Evolutionary conservation across 768 basidiomycete genomes (phyloP), one percentile per base, ranked within the genome.

Genomic region (Melanogaster broomeanus): DNA sequence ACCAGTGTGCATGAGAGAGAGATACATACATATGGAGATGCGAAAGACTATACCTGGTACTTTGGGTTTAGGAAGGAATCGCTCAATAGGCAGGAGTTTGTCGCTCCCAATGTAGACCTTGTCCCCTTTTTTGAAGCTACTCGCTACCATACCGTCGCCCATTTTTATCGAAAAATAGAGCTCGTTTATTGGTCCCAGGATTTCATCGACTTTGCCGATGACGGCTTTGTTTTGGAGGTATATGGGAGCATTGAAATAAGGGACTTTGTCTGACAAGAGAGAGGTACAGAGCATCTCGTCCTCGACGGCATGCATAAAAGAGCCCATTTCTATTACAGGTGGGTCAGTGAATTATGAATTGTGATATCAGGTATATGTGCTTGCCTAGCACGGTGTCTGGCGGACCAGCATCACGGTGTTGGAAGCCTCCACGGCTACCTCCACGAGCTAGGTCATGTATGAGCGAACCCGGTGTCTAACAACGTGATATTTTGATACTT

Each of bases 141-240:
- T 87, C 8, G 97, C 95, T 42, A 95, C 84, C 87, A 98, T 93
- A 28, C 97, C 97, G 51, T 90, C 87, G 18, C 87, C 83, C 89
- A 98, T 97, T 77, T 98, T 99, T 58, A 99, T 81, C 3, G 94
- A 95, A 66, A 99, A 98, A 72, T 85, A 98, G 52, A 98, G 94
- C 68, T 98, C 93, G 67, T 97, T 99, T 69, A 99, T 95, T 15
- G 97, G 96, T 3, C 97, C 97, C n/a, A 99, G 82, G 60, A 99
- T 98, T 72, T 99, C 97, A 72, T 99, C 97, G 37, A 99, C 89
- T 74, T 97, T 98, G 55, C 97, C 96, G 55, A 98, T 93, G 58
- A 84, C 79, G 10, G 93, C 90, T 74, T 97, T 98, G 72, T 98
- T 97, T 77, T 92, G 87, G 46, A 98, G 82, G 71, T 96, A 98